A percentile compares a stretch with the other conserved stretches of the same genome.
Conservation (phyloP, 1,139 yeast genomes). For the Sugiyamaella castrensis region DNA sequence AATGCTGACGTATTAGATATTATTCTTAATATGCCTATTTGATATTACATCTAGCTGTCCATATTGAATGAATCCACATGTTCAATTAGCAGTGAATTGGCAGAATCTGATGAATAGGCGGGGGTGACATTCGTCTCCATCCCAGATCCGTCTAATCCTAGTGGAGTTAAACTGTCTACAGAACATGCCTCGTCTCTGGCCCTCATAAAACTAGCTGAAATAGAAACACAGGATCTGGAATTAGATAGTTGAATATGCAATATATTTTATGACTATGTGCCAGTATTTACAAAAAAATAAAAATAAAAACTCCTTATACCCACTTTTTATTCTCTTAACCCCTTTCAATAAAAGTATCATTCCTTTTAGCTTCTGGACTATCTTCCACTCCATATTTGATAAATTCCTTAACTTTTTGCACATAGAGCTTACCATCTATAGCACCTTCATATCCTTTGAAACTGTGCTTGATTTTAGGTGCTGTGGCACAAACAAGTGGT, state of each 20-base stretch:
- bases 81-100: too few relatives aligned
- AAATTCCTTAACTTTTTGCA: constrained; percentile 70
- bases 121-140: too few relatives aligned
- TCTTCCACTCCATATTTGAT: constrained; percentile 62
- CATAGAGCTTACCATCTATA: constrained; percentile 68
- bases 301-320: not conserved
- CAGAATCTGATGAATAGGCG: too few relatives aligned
- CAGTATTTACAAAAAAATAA: not conserved
- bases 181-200: too few relatives aligned
- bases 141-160: too few relatives aligned
- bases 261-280: too few relatives aligned
- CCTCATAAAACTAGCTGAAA: too few relatives aligned
- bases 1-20: constrained; percentile 2
- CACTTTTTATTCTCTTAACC: constrained; percentile 26
- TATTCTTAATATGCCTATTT: constrained; percentile 7
- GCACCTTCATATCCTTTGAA: constrained; percentile 71
- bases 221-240: too few relatives aligned
- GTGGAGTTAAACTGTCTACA: too few relatives aligned
- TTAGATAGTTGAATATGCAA: too few relatives aligned
- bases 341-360: constrained; percentile 30
- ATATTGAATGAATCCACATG: too few relatives aligned
- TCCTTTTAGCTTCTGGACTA: constrained; percentile 29
- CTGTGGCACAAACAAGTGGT: constrained; percentile 70
- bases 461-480: constrained; percentile 66
- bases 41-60: too few relatives aligned